Evolutionary conservation across 805 yeast species (phyloP), one percentile per base, ranked within the genome.

Genomic region (Yamadazyma insecticola): DNA sequence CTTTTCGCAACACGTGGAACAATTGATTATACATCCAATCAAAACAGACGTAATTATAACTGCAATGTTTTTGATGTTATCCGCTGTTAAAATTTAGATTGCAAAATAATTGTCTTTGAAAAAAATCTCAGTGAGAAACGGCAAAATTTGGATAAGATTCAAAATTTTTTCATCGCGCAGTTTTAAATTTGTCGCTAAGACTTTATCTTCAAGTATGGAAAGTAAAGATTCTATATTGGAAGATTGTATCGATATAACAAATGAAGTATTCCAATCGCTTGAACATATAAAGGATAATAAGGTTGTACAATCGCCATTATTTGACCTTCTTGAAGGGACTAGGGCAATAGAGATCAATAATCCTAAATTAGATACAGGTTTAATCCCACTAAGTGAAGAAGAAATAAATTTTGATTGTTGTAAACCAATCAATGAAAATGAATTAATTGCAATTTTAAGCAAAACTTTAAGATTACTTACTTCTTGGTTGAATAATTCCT

Each of bases 311-410:
- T 67, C 73, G 7, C 70, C 75, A 0, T 57, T 58, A 16, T 86
- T 87, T 57, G 74, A 77, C 33, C 65, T 90, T 27, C 64, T 81
- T 39, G 87, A 86, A 44, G 94, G 96, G 0, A 84, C 96, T 1
- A 79, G 89, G 43, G 95, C 97, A 0, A 60, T 87, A 38, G 97
- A 89, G 53, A 70, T 81, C 10, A 67, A 77, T 35, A 86, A 86
- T 50, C 63, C 67, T 8, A 75, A 73, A 40, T 65, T 90, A 45
- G 98, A 90, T 51, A 77, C 96, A 0, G 87, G 90, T 2, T 46
- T 83, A 32, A 67, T 84, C n/a, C 47, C 55, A 17, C 53, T 76
- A 35, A 41, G 64, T 0, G 41, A 46, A 1, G 70, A 57, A 2
- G 84, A 78, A 21, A 37, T 64, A 4, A 36, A 47, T 0, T 79